Percentiles rank a stretch among this genome's conserved stretches.
These are phyloP conservation scores for Talaromyces atroroseus DNA, from an alignment of 2,329 filamentous ascomycete genomes.

Conservation along the genomic window DNA sequence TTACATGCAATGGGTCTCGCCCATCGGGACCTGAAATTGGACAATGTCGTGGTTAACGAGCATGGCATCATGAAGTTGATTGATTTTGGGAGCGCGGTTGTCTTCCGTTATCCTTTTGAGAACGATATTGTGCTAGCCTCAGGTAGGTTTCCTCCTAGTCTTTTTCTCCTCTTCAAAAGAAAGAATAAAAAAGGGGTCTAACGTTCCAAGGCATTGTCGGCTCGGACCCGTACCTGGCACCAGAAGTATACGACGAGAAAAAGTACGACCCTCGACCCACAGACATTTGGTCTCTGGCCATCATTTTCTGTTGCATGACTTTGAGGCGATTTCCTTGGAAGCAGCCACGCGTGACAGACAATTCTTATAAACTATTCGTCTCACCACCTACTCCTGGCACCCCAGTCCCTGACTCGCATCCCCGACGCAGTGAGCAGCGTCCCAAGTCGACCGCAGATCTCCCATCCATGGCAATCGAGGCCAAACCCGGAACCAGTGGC, in stretches of 20 bases:
- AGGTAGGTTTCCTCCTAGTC: conserved; percentile 53
- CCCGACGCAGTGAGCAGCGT: conserved; percentile 25
- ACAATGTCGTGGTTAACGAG: conserved; percentile 96
- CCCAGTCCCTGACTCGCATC: conserved; percentile 37
- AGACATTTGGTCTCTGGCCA: conserved; percentile 96
- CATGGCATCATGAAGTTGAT: conserved; percentile 99
- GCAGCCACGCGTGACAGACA: conserved; percentile 82
- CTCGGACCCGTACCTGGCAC: conserved; percentile 93
- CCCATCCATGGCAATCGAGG: conserved; percentile 22
- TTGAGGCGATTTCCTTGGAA: conserved; percentile 96
- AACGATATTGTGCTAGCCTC: conserved; percentile 74
- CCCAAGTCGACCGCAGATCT: conserved; percentile 34
- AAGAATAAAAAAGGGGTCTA: no score
- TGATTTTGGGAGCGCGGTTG: conserved; percentile 94
- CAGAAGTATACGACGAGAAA: conserved; percentile 89
- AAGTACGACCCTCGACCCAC: conserved; percentile 92
- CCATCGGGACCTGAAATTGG: conserved; percentile 90
- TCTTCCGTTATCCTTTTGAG: conserved; percentile 97
- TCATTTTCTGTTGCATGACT: conserved; percentile 99
- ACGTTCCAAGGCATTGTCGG: conserved; percentile 60
- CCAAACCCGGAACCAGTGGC: conserved; percentile 13
- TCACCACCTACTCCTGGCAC: conserved; percentile 72
- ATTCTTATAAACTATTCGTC: conserved; percentile 90
- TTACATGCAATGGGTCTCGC: conserved; percentile 91
- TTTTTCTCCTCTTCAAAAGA: neutral